Base-by-base conservation (phyloP, 2,329 filamentous ascomycete genomes). In the Fusarium nurragi region DNA sequence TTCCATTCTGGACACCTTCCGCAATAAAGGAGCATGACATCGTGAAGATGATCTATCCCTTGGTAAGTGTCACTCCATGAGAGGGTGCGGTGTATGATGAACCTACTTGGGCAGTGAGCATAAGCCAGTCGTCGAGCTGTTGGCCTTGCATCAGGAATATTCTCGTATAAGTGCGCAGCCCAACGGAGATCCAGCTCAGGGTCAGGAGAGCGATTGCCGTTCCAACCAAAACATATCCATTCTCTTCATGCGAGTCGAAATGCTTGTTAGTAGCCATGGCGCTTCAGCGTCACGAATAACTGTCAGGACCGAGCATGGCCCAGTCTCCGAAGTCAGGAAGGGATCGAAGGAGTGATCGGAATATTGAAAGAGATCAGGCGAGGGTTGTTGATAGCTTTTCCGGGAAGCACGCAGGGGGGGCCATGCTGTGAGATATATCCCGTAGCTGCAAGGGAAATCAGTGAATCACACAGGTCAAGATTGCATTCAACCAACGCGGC, bases 61-160 rank as follows among this genome's bases (percentile, higher is more conserved):
- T 11, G 11, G 41, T 52, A 19, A 65, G 64, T 25, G 14, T 30
- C 23, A 13, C n/a, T 22, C 30, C 7, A n/a, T n/a, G 7, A 38
- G 14, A 13, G 25, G 18, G 21, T 22, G 13, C 5, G 9, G 6
- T 14, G n/a, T n/a, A n/a, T 25, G 13, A 18, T 28, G 22, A 21
- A 55, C 76, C 9, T 72, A 84, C 81, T 75, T 83, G 82, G 26
- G 79, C 78, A 55, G 79, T 66, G 39, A 84, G 62, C 82, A 85
- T 85, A 61, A 84, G 74, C 81, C 83, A 85, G 74, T 85, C 83
- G 71, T 85, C 83, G n/a, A 74, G 60, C 65, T 81, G 77, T 53
- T 84, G 82, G 48, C 74, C 74, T 34, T 79, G 81, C 60, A 79
- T 82, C 62, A 83, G 68, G 21, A 77, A 72, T 6, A 72, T 73